Base-by-base conservation (phyloP, 805 yeast genomes). In the Nakazawaea wyomingensis region DNA sequence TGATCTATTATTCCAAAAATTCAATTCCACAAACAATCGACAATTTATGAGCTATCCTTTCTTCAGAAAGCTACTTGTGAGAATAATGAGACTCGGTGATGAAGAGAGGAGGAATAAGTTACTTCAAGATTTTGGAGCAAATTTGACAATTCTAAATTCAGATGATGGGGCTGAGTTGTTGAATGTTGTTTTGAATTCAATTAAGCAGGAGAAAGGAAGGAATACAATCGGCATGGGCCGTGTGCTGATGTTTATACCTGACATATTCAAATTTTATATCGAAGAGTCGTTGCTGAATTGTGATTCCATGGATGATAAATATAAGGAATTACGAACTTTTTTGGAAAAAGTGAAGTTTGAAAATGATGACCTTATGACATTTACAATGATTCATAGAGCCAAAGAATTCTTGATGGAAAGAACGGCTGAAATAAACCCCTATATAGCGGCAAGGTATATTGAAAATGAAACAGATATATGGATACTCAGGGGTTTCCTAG, bases 401-500 rank as follows among this genome's bases (percentile, higher is more conserved):
- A 34, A 40, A 28, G 34, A 14, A 11, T 26, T 13, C 8, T 40
- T 40, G 29, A 40, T 40, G 39, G 24, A 34, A 20, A 13, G 7
- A 5, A 10, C 33, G 5, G 9, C 30, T 8, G 39, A 27, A 17
- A 4, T 6, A 4, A 29, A 42, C 22, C 41, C 40, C 7, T 7
- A 21, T 2, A 7, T 41, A 10, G 44, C 29, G 6, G 5, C 5
- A 6, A 11, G n/a, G 2, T 11, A 26, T 6, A 35, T 35, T 16
- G 5, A 16, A 7, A n/a, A 28, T 2, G 30, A 20, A 9, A 22
- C 9, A 14, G 37, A 41, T 34, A 29, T 8, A 11, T 26, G 39
- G 19, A n/a, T 36, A 4, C 11, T 42, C 13, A 36, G 36, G 21
- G 45, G 45, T 4, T 26, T 36, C 17, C 20, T 42, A n/a, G 14